A percentile compares a stretch with the other conserved stretches of the same genome.
These are phyloP conservation scores for Pseudogymnoascus pannorum DNA, from an alignment of 2,329 filamentous ascomycete species.

Conservation along the genomic window DNA sequence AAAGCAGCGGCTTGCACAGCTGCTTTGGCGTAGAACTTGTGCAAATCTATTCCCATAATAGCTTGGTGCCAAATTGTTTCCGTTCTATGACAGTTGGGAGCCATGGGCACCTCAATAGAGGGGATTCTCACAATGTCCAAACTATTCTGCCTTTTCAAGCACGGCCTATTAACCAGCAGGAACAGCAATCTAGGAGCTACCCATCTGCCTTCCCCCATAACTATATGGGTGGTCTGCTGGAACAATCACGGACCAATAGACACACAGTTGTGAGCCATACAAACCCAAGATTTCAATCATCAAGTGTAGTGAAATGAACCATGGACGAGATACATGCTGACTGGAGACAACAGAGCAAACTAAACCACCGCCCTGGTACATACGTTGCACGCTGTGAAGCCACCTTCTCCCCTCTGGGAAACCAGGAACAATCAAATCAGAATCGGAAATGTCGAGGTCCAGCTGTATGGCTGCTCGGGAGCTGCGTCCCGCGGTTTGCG, in stretches of 20 bases:
- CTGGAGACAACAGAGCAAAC: background rate
- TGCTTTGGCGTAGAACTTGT: background rate
- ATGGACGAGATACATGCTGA: background rate
- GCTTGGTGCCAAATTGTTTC: background rate
- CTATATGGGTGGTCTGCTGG: background rate
- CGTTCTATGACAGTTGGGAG: background rate
- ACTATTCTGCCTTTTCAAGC: background rate
- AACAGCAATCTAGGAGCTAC: background rate
- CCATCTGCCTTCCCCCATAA: background rate
- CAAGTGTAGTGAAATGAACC: background rate
- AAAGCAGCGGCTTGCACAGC: background rate
- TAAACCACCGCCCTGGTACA: background rate
- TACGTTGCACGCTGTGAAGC: constrained; percentile 7
- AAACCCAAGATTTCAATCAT: background rate
- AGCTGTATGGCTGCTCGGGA: background rate
- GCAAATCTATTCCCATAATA: background rate
- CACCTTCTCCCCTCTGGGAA: constrained; percentile 6
- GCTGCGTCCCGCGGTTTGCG: background rate
- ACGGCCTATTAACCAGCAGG: background rate
- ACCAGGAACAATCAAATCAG: background rate
- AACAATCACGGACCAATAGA: background rate
- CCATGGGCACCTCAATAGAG: no score
- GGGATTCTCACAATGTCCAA: background rate
- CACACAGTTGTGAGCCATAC: background rate
- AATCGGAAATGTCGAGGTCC: background rate